Evolutionary conservation across 1,284 basidiomycete species (phyloP).

Genomic region (Boletellus deceptivus): DNA sequence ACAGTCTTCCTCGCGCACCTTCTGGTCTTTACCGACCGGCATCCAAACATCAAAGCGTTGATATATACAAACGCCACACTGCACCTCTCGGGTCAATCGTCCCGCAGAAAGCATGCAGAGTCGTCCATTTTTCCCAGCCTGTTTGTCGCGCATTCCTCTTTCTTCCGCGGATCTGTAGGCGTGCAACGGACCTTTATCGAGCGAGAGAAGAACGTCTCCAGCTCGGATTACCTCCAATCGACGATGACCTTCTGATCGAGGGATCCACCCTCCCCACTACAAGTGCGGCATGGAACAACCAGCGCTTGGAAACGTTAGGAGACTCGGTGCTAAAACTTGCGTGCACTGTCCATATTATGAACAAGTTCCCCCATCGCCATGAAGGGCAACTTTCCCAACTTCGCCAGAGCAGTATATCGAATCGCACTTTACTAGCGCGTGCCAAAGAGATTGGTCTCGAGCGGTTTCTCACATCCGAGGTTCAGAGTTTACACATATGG

Average conservation of each 20-base stretch:
- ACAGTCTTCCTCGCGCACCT: conserved; percentile 41
- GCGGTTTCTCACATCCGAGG: conserved; percentile 60
- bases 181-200: conserved; percentile 63
- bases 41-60: conserved; percentile 20
- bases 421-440: conserved; percentile 63
- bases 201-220: conserved; percentile 47
- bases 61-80: conserved; percentile 21
- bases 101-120: conserved; percentile 53
- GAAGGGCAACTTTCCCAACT: conserved; percentile 76
- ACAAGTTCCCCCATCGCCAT: conserved; percentile 69
- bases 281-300: conserved; percentile 66
- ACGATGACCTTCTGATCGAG: conserved; percentile 58
- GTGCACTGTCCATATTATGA: conserved; percentile 73
- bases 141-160: conserved; percentile 52
- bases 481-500: conserved; percentile 57
- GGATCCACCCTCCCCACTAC: conserved; percentile 72
- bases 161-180: conserved; percentile 65
- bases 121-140: conserved; percentile 46
- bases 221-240: conserved; percentile 59
- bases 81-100: conserved; percentile 41
- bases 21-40: conserved; percentile 44
- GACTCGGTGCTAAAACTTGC: conserved; percentile 79
- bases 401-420: conserved; percentile 63
- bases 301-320: conserved; percentile 81
- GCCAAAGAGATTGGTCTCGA: conserved; percentile 65